Base-by-base conservation (phyloP, 768 basidiomycete genomes). In the Russula earlei region DNA sequence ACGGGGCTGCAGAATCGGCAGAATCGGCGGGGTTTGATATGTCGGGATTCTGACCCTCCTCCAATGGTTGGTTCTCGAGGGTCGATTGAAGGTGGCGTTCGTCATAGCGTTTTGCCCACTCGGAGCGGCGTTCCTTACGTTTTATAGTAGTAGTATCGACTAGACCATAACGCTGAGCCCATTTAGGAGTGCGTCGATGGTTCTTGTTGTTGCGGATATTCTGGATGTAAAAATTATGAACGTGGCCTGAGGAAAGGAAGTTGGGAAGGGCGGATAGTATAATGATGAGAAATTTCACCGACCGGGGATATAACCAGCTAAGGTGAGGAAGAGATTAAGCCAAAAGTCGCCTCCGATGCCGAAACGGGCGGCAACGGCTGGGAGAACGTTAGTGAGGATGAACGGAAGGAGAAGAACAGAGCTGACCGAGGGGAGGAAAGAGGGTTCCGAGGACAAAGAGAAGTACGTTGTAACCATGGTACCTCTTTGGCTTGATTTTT, bases 141-240 rank as follows among this genome's bases (percentile, higher is more conserved):
- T 80, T 77, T 66, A 88, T 84, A 62, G 85, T 83, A 34, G 83
- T 75, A 22, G 81, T 84, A 68, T 92, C 83, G 60, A 97, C 82
- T 43, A 97, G 86, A 37, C 94, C 94, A 68, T 91, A 91, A 60
- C 85, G 80, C 70, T 88, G 76, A 0, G 85, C 86, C 94, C 94
- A 97, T 70, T 96, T 94, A 19, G 94, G 94, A n/a, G 94, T 96
- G 42, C 94, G 83, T 14, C 78, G 76, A 67, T 88, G 80, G 64
- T 82, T 94, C 76, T 94, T 91, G 76, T 97, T 97, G 73, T 96
- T 97, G 54, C 94, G 78, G 62, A 97, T 83, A 70, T 96, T 96
- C 84, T 97, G 88, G 56, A 92, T 89, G 73, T 92, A 92, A 67
- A 92, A 92, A 63, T 95, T 96, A 72, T 97, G 94, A 52, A 72